Evolutionary conservation across 305 asterid genomes (phyloP).

Genomic region (Solanum chacoense): DNA sequence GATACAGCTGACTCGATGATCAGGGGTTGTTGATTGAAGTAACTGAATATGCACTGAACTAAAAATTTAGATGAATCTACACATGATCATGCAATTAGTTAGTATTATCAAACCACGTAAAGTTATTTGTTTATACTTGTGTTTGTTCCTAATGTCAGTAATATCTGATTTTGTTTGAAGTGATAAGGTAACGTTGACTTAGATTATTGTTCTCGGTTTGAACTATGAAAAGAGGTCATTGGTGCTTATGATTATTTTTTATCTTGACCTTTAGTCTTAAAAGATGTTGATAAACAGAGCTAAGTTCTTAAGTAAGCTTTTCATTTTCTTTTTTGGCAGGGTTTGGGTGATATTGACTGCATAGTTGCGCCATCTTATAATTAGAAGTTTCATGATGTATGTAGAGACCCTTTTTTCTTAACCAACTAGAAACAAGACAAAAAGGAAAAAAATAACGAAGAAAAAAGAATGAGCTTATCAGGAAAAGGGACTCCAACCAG

Average conservation of each 20-base stretch:
- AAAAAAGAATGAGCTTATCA: constrained; percentile 48
- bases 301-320: neutral
- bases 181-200: neutral
- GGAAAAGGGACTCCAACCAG: constrained; percentile 52
- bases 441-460: neutral
- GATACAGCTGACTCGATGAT: neutral
- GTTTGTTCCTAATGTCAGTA: neutral
- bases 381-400: constrained; percentile 9
- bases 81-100: neutral
- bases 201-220: neutral
- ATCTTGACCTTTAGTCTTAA: neutral
- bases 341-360: constrained; percentile 36
- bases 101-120: neutral
- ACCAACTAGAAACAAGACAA: neutral
- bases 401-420: constrained; percentile 11
- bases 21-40: neutral
- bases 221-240: neutral
- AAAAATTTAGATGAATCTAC: neutral
- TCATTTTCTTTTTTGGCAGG: constrained; percentile 44
- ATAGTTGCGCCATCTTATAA: neutral
- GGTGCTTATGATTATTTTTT: neutral
- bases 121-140: neutral
- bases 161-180: neutral
- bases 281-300: neutral
- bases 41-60: neutral